Evolutionary conservation across 768 basidiomycete genomes (phyloP), one percentile per base, ranked within the genome.

Genomic region (Lactifluus rugatus): DNA sequence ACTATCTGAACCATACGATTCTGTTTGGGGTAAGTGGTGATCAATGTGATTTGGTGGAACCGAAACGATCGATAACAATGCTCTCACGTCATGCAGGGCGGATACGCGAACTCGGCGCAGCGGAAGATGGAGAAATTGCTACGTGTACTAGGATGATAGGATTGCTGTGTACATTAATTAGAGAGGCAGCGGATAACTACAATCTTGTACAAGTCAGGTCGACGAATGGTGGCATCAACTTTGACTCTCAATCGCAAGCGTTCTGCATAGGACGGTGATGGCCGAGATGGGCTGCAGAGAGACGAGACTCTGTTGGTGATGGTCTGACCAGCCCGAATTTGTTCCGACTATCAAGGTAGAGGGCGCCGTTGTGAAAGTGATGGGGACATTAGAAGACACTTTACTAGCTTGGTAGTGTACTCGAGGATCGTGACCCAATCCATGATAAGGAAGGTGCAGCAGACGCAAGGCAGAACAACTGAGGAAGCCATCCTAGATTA

Each of bases 1-100:
- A 91, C 69, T 88, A 89, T 66, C 71, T 90, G 62, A 91, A 91
- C 64, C 89, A 91, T 65, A 87, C 88, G 0, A 72, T 87, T 5
- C 68, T 91, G 5, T 90, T 90, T 66, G 86, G 86, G 58, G 88
- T 89, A 66, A 72, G 21, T 45, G 10, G 1, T 16, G 17, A 39
- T 34, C n/a, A 8, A 36, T 56, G 16, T 50, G n/a, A n/a, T n/a
- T n/a, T n/a, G n/a, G n/a, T n/a, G n/a, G n/a, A 31, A 34, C 13
- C 11, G 10, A 34, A 42, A 53, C 25, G n/a, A 47, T 2, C 8
- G 2, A 26, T 62, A 36, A 60, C 44, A 6, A 45, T 25, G n/a
- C 28, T 28, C 45, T 54, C 23, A 32, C 37, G 46, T 2, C 7
- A 57, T 17, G 3, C 46, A 75, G 76, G 72, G 73, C 17, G 72